Percentiles rank a stretch among this genome's conserved stretches.
These are phyloP conservation scores for Allomyces macrogynus DNA, from an alignment of 192 early-diverging fungal genomes.

Conservation along the genomic window DNA sequence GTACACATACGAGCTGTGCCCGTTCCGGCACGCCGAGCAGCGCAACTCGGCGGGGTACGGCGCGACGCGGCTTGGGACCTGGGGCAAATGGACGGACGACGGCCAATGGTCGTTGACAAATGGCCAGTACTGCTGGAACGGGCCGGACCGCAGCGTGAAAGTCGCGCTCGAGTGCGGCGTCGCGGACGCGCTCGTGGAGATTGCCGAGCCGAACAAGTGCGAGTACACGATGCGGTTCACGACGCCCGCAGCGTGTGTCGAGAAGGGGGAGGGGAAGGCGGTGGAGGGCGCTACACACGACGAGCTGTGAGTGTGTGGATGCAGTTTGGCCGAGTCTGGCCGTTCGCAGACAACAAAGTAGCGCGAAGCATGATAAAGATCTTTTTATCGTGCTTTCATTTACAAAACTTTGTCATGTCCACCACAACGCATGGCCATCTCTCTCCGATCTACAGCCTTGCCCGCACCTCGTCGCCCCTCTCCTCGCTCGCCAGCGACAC, in stretches of 20 bases:
- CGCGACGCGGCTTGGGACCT: slow-evolving; percentile 7
- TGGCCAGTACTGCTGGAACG: slow-evolving; percentile 88
- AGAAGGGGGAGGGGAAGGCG: too few relatives aligned
- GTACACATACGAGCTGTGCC: slow-evolving; percentile 63
- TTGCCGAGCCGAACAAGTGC: slow-evolving; percentile 46
- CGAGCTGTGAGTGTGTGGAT: too few relatives aligned
- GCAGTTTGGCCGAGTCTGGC: too few relatives aligned
- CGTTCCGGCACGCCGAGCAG: slow-evolving; percentile 58
- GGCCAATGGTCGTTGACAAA: slow-evolving; percentile 38
- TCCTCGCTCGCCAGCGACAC: slow-evolving; percentile 10
- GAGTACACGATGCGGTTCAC: not conserved
- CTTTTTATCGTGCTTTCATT: not conserved
- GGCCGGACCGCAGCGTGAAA: slow-evolving; percentile 58
- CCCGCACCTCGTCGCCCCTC: too few relatives aligned
- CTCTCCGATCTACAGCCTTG: slow-evolving; percentile 4
- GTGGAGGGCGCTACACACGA: too few relatives aligned
- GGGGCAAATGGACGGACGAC: slow-evolving; percentile 17
- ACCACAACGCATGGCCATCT: not conserved
- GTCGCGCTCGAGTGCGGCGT: slow-evolving; percentile 54
- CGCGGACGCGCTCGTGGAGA: slow-evolving; percentile 39
- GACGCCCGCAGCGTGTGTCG: too few relatives aligned
- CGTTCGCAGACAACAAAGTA: too few relatives aligned
- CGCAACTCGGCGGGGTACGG: slow-evolving; percentile 33
- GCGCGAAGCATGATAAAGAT: too few relatives aligned
- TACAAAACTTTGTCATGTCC: not conserved